Conservation (phyloP, 2,329 filamentous ascomycete species). For the Calonectria pteridis region DNA sequence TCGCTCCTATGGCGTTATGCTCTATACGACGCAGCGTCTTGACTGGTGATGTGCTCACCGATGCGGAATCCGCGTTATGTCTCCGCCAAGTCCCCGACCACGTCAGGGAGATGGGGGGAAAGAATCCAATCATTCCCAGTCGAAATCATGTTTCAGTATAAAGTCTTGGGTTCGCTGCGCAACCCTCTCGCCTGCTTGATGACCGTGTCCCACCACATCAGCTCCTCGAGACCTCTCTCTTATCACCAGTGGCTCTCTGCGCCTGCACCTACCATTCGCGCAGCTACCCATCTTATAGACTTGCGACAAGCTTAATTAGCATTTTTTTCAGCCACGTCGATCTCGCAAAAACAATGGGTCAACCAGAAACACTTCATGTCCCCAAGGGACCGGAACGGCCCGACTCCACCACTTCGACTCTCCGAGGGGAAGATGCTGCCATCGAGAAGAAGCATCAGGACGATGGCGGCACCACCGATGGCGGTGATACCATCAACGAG, state of each 20-base stretch:
- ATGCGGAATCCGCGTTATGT: conserved; percentile 38
- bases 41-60: conserved; percentile 14
- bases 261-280: background rate
- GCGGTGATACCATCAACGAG: conserved; percentile 33
- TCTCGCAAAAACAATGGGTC: conserved; percentile 3
- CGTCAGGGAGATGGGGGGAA: conserved; percentile 22
- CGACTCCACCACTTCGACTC: conserved; percentile 46
- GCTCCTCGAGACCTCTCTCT: conserved; percentile 24
- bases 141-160: conserved; percentile 30
- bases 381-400: conserved; percentile 38
- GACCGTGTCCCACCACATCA: conserved; percentile 22
- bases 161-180: conserved; percentile 24
- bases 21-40: conserved; percentile 18
- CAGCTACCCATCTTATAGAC: conserved; percentile 4
- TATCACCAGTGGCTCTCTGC: conserved; percentile 13
- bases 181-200: conserved; percentile 24
- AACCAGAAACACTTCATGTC: conserved; percentile 37
- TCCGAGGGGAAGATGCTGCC: conserved; percentile 43
- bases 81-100: conserved; percentile 34
- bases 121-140: conserved; percentile 1
- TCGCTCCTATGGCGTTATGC: conserved; percentile 39
- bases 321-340: conserved; percentile 3
- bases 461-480: conserved; percentile 39
- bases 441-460: conserved; percentile 42
- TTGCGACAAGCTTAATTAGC: conserved; percentile 32